Evolutionary conservation across 495 filamentous ascomycete genomes (phyloP), one percentile per base, ranked within the genome.

Genomic region (Annulohypoxylon nitens): DNA sequence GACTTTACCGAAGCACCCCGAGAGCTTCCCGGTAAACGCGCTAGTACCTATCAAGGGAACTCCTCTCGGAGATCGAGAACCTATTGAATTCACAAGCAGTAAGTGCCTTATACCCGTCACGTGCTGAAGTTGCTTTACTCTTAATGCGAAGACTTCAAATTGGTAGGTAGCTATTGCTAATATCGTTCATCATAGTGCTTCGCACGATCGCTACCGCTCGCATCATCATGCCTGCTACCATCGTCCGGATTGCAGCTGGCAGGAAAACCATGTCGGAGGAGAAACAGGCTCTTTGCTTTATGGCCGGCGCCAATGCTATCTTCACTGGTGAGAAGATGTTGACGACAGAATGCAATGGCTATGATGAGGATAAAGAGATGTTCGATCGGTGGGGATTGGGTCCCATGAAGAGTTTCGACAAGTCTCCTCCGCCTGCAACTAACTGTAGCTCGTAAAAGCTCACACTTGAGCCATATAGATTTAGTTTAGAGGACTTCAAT

Each of bases 311-410:
- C 0, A 97, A 97, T 77, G 93, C 93, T 11, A 88, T 97, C 7
- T 97, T 97, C 79, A 97, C 93, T 0, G 93, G 93, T 18, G 93
- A 97, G 83, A 95, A 93, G 86, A 95, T 97, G 93, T 76, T 95
- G 83, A 97, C 93, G 16, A 95, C 93, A 0, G 91, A 92, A 63
- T 95, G 93, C 77, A 94, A 90, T 70, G 93, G 93, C 4, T 97
- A 92, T 92, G 93, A 94, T 70, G 92, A 94, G 81, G 93, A 97
- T 72, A 89, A 87, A 59, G 88, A 67, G 7, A 91, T 95, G 88
- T 94, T 97, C 81, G 88, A 90, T 8, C 84, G 85, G 54, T 95
- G 91, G 91, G 93, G 93, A 8, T 81, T 93, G 74, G 83, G 86
- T 71, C 91, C 92, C 11, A 83, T 83, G 81, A 80, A 79, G 81